Percentiles rank a stretch among this genome's conserved stretches.
Evolutionary conservation across 192 early-diverging fungal genomes (phyloP).

Genomic region (Chytriomyces sp.): DNA sequence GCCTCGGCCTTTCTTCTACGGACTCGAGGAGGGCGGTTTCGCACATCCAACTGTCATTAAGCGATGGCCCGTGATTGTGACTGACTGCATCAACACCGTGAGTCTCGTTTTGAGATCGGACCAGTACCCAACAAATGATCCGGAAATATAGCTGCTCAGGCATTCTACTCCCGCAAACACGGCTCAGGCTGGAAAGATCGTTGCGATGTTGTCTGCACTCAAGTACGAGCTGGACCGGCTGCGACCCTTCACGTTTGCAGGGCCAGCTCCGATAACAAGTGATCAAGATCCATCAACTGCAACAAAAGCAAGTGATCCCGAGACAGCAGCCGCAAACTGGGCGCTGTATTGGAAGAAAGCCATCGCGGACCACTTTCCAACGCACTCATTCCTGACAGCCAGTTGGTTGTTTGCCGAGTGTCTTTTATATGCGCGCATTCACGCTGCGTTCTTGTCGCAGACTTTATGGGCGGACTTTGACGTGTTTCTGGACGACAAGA

Average conservation of each 20-base stretch:
- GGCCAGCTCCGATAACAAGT: neutral
- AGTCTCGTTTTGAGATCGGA: neutral
- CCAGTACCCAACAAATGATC: neutral
- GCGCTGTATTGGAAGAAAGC: constrained; percentile 21
- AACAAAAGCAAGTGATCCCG: neutral
- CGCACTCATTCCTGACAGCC: constrained; percentile 25
- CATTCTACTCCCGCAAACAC: neutral
- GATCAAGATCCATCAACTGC: neutral
- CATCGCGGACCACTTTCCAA: constrained; percentile 18
- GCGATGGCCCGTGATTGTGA: constrained; percentile 28
- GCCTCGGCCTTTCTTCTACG: constrained; percentile 18
- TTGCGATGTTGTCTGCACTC: constrained; percentile 10
- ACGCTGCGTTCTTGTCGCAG: constrained; percentile 18
- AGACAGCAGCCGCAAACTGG: neutral
- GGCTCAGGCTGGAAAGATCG: neutral
- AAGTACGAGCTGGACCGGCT: constrained; percentile 29
- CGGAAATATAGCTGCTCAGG: neutral
- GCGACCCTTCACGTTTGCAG: neutral
- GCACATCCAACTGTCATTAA: constrained; percentile 22
- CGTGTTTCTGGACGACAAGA: constrained; percentile 7
- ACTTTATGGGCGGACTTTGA: constrained; percentile 15
- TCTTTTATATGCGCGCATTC: constrained; percentile 18
- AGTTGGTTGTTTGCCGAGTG: constrained; percentile 35
- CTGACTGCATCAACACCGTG: constrained; percentile 20
- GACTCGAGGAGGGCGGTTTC: constrained; percentile 4